Evolutionary conservation across 331 rosid species (phyloP).

Genomic region (Cydonia oblonga): DNA sequence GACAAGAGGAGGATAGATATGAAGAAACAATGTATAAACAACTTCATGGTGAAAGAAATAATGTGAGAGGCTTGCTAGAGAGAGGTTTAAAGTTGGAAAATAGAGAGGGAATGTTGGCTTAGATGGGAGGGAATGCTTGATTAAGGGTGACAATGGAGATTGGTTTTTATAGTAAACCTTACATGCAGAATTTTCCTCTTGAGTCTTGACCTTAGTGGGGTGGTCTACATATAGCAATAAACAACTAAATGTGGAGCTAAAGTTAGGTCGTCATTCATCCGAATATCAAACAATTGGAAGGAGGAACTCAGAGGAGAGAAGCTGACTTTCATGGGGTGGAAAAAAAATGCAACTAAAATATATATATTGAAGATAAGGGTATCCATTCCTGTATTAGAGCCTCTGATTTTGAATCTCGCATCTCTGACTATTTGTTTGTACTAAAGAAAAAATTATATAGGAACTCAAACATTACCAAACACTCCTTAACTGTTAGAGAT

Average conservation of each 20-base stretch:
- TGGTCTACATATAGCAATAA: background rate
- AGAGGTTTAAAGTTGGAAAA: background rate
- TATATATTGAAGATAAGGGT: background rate
- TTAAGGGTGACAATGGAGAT: conserved; percentile 1
- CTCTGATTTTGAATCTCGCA: background rate
- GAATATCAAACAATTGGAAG: background rate
- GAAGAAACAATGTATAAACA: background rate
- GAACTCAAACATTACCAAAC: background rate
- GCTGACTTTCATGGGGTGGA: background rate
- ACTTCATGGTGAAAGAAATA: background rate
- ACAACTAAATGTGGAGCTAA: background rate
- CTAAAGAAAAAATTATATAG: too few relatives aligned
- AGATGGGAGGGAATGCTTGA: background rate
- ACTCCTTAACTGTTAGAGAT: background rate
- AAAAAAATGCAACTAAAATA: background rate
- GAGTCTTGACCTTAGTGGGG: background rate
- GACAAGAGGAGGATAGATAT: background rate
- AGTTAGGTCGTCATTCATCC: background rate
- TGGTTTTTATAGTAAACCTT: background rate
- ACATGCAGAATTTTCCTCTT: background rate
- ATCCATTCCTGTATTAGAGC: background rate
- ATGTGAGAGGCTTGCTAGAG: background rate
- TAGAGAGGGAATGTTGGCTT: background rate
- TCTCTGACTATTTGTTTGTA: background rate
- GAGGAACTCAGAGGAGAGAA: background rate